Conservation (phyloP, 352 stramenopile species). For the Pythium rhizo-oryzae region DNA sequence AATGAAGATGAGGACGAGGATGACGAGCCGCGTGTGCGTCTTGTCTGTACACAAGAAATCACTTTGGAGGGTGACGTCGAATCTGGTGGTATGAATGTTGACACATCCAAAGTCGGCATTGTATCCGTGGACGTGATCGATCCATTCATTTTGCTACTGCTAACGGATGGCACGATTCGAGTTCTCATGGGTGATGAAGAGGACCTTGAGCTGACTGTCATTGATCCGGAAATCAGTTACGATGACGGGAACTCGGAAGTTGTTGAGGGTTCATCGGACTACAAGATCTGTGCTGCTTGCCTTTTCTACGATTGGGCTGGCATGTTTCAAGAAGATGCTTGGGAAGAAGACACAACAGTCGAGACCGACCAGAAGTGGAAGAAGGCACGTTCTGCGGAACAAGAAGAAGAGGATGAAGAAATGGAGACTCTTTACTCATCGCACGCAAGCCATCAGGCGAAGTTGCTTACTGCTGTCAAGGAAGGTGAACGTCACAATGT, state of each 20-base stretch:
- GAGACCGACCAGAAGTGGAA: slow-evolving; percentile 33
- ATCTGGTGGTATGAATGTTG: slow-evolving; percentile 83
- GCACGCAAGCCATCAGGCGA: slow-evolving; percentile 41
- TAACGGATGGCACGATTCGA: slow-evolving; percentile 81
- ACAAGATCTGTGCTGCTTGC: slow-evolving; percentile 64
- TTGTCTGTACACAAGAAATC: slow-evolving; percentile 86
- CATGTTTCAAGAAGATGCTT: slow-evolving; percentile 73
- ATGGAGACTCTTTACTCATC: slow-evolving; percentile 74
- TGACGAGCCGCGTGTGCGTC: slow-evolving; percentile 58
- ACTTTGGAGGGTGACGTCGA: slow-evolving; percentile 81
- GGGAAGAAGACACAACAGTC: slow-evolving; percentile 50
- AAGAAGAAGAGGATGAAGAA: slow-evolving; percentile 64
- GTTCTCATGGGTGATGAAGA: slow-evolving; percentile 82
- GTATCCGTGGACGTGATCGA: slow-evolving; percentile 86
- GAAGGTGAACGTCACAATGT: slow-evolving; percentile 31
- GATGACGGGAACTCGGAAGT: slow-evolving; percentile 35
- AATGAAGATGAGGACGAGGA: slow-evolving; percentile 54
- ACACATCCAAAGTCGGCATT: slow-evolving; percentile 69
- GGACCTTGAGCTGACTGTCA: slow-evolving; percentile 81
- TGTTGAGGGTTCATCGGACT: slow-evolving; percentile 24
- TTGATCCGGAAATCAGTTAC: slow-evolving; percentile 74
- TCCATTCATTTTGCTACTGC: slow-evolving; percentile 79
- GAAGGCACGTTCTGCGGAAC: slow-evolving; percentile 20
- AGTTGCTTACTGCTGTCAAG: slow-evolving; percentile 24
- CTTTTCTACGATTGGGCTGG: slow-evolving; percentile 86